Percentiles rank a stretch among this genome's conserved stretches.
These are phyloP conservation scores for Ustilago crameri DNA, from an alignment of 1,284 basidiomycete species.

Conservation along the genomic window DNA sequence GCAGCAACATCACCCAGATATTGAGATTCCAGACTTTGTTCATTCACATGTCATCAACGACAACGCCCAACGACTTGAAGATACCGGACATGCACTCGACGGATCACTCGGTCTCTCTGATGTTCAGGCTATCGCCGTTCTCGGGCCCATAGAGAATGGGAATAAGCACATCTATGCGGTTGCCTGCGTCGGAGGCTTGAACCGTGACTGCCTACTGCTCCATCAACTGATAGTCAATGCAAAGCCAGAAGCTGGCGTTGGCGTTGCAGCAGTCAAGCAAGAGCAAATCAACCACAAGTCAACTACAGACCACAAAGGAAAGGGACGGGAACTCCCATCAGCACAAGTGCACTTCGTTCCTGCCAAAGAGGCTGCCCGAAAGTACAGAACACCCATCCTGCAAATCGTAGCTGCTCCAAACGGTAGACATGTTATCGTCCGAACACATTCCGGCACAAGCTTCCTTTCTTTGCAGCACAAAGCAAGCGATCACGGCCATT, in stretches of 20 bases:
- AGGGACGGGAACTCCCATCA: conserved; percentile 4
- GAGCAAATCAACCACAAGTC: neutral
- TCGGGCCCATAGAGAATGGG: conserved; percentile 18
- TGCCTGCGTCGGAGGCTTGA: conserved; percentile 21
- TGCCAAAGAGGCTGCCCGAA: conserved; percentile 13
- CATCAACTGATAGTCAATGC: conserved; percentile 23
- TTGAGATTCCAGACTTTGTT: conserved; percentile 33
- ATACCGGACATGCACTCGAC: conserved; percentile 13
- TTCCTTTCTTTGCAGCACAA: conserved; percentile 10
- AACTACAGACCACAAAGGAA: conserved; percentile 10
- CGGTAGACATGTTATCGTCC: conserved; percentile 8
- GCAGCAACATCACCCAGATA: conserved; percentile 17
- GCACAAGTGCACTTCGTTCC: conserved; percentile 17
- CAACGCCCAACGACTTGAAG: conserved; percentile 15
- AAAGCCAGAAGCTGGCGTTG: neutral
- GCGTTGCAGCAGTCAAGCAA: neutral
- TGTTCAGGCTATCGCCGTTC: conserved; percentile 30
- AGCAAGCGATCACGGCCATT: neutral
- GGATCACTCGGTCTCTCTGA: conserved; percentile 25
- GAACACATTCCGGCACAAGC: conserved; percentile 22
- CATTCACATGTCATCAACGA: conserved; percentile 26
- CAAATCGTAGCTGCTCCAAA: conserved; percentile 23
- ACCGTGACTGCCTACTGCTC: conserved; percentile 31
- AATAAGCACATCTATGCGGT: conserved; percentile 11
- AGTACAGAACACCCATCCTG: conserved; percentile 24